These are phyloP conservation scores for Collariella sp. DNA, from an alignment of 495 filamentous ascomycete genomes.

Conservation along the genomic window DNA sequence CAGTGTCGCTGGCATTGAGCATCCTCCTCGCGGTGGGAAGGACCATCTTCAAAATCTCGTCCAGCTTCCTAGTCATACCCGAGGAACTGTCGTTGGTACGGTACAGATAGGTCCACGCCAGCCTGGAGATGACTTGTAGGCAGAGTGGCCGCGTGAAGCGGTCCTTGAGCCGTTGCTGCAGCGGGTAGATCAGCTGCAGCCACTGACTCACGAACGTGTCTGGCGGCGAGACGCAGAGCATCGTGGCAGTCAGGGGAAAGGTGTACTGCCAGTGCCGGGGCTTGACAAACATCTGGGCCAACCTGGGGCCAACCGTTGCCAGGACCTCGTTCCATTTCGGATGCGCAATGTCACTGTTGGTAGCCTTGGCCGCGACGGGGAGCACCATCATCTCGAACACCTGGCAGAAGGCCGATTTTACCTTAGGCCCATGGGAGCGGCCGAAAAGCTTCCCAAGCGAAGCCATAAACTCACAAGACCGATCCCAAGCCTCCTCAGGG, in stretches of 20 bases:
- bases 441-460: slow-evolving; percentile 72
- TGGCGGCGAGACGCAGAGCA: slow-evolving; percentile 78
- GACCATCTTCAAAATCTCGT: slow-evolving; percentile 75
- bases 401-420: slow-evolving; percentile 92
- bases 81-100: slow-evolving; percentile 60
- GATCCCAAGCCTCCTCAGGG: slow-evolving; percentile 68
- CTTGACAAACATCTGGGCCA: slow-evolving; percentile 77
- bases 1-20: slow-evolving; percentile 69
- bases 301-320: slow-evolving; percentile 60
- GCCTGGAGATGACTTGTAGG: slow-evolving; percentile 78
- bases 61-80: slow-evolving; percentile 65
- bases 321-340: slow-evolving; percentile 82
- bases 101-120: slow-evolving; percentile 96
- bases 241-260: slow-evolving; percentile 73
- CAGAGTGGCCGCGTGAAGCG: slow-evolving; percentile 68
- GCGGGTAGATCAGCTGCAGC: slow-evolving; percentile 65
- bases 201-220: slow-evolving; percentile 80
- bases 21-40: slow-evolving; percentile 68
- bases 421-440: slow-evolving; percentile 71
- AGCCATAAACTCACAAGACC: slow-evolving; percentile 80
- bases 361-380: slow-evolving; percentile 74
- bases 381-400: slow-evolving; percentile 78
- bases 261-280: slow-evolving; percentile 82
- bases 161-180: slow-evolving; percentile 76
- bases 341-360: slow-evolving; percentile 59